These are phyloP conservation scores for Calvatia gigantea DNA, from an alignment of 768 basidiomycete genomes.

Conservation along the genomic window DNA sequence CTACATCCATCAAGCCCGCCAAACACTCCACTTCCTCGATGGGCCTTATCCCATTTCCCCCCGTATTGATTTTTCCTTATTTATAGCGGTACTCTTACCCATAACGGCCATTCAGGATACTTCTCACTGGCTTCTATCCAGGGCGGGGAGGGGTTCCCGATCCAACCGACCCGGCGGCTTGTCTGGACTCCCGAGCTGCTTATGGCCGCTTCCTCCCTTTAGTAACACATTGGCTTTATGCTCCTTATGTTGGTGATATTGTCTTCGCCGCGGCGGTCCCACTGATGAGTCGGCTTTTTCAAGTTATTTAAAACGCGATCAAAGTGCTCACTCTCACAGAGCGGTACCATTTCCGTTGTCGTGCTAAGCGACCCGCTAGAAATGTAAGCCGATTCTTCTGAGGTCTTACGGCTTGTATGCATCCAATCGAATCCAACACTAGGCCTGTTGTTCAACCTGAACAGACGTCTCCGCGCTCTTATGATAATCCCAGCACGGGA, in stretches of 20 bases:
- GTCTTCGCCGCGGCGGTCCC: conserved; percentile 27
- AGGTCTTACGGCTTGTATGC: conserved; percentile 14
- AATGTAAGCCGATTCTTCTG: conserved; percentile 10
- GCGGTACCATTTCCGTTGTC: conserved; percentile 19
- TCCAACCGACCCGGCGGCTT: conserved; percentile 32
- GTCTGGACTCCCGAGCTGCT: conserved; percentile 30
- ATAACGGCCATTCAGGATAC: too few relatives aligned
- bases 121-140: too few relatives aligned
- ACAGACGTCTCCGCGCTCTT: conserved; percentile 9
- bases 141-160: conserved; percentile 32
- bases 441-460: conserved; percentile 12
- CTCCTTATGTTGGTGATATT: conserved; percentile 28
- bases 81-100: too few relatives aligned
- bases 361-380: conserved; percentile 16
- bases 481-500: conserved; percentile 13
- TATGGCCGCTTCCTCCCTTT: conserved; percentile 30
- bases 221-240: conserved; percentile 22
- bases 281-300: too few relatives aligned
- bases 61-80: too few relatives aligned
- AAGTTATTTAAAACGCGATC: too few relatives aligned
- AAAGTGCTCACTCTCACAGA: conserved; percentile 9
- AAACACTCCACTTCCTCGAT: too few relatives aligned
- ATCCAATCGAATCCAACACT: conserved; percentile 9
- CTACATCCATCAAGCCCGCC: too few relatives aligned
- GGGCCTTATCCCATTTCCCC: too few relatives aligned